Evolutionary conservation across 2,329 filamentous ascomycete genomes (phyloP).

Genomic region (Talaromyces piceae): DNA sequence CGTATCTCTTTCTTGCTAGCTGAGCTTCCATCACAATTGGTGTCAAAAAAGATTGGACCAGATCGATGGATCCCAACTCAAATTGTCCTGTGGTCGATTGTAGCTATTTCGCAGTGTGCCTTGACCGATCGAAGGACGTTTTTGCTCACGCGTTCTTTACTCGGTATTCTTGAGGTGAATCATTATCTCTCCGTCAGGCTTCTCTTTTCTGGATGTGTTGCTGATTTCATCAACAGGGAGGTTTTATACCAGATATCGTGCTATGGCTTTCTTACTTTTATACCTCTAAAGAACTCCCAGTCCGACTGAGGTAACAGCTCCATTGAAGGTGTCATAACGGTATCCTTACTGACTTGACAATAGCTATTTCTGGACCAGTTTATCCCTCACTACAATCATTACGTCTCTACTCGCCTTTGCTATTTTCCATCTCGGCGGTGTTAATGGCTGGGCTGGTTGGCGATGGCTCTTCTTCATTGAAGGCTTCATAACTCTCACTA

Average conservation of each 20-base stretch:
- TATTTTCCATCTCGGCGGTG: conserved; percentile 5
- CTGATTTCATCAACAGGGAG: conserved; percentile 24
- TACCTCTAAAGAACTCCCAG: conserved; percentile 4
- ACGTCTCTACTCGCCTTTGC: conserved; percentile 3
- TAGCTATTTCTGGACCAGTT: conserved; percentile 7
- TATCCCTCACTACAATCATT: neutral
- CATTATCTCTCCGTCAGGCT: neutral
- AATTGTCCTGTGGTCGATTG: conserved; percentile 37
- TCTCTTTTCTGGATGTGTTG: neutral
- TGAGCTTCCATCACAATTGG: conserved; percentile 55
- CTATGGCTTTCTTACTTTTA: conserved; percentile 9
- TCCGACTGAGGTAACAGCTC: neutral
- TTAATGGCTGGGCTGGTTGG: conserved; percentile 2
- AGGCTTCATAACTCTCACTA: neutral
- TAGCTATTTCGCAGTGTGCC: conserved; percentile 36
- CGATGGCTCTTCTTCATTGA: conserved; percentile 6
- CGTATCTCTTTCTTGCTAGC: conserved; percentile 46
- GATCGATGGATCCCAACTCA: conserved; percentile 32
- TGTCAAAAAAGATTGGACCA: conserved; percentile 52
- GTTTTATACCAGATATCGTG: conserved; percentile 8
- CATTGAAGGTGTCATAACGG: neutral
- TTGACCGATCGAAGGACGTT: conserved; percentile 37
- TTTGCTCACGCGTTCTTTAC: conserved; percentile 34
- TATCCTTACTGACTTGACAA: neutral
- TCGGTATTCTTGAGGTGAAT: conserved; percentile 36